These are phyloP conservation scores for Parmales sp. DNA, from an alignment of 108 stramenopile genomes.

Conservation along the genomic window DNA sequence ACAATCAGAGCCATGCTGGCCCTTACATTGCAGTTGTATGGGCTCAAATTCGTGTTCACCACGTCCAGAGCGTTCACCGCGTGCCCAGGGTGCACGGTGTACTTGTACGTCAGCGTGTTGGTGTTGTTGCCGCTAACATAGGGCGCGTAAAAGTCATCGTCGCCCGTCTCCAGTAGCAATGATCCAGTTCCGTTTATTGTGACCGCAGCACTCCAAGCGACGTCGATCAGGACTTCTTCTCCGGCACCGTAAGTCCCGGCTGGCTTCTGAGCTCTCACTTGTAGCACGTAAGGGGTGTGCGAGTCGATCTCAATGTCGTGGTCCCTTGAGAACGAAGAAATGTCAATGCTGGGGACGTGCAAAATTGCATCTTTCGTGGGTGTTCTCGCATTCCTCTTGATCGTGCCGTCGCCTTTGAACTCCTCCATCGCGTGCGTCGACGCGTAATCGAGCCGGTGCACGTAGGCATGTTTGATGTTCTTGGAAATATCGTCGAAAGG, in stretches of 20 bases:
- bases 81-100: not conserved
- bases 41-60: not conserved
- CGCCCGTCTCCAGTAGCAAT: not conserved
- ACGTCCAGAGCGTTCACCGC: not conserved
- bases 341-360: not conserved
- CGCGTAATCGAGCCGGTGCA: not conserved
- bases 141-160: not conserved
- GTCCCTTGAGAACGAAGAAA: not conserved
- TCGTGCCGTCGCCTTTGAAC: not conserved
- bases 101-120: not conserved
- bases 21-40: not conserved
- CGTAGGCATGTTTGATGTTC: not conserved
- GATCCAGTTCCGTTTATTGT: not conserved
- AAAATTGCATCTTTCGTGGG: not conserved
- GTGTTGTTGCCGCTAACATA: constrained; percentile 10
- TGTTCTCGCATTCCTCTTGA: not conserved
- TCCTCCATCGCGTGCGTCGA: not conserved
- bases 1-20: constrained; percentile 3
- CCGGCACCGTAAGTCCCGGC: not conserved
- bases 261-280: not conserved
- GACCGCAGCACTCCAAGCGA: not conserved
- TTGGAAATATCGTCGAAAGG: not conserved
- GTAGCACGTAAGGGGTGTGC: not conserved
- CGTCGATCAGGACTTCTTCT: constrained; percentile 1
- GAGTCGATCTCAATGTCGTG: not conserved